Base-by-base conservation (phyloP, 2,329 filamentous ascomycete genomes). In the Pseudocercospora crystallina region DNA sequence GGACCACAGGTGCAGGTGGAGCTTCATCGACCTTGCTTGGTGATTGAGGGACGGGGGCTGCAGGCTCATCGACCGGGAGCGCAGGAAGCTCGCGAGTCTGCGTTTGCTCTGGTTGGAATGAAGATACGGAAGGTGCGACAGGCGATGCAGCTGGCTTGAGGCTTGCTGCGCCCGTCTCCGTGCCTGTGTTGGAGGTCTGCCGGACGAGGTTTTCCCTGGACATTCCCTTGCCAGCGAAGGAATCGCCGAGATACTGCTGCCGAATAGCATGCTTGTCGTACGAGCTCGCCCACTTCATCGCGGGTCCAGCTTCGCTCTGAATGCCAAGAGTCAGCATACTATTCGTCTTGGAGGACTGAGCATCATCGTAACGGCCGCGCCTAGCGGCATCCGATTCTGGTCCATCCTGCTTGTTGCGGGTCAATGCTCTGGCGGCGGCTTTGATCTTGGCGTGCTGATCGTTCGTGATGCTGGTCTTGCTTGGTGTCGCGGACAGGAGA, bases 211-310 rank as follows among this genome's bases (percentile, higher is more conserved):
- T 58, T 39, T 66, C 63, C 40, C 58, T 49, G 33, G 59, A 62
- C 35, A 53, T 52, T 5, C 63, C 64, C 29, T 52, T 63, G 15
- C 91, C 90, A 36, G 87, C 84, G 58, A 79, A 82, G 41, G 74
- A 76, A 65, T 95, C 85, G 39, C 83, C 82, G 44, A 97, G 78
- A 70, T 97, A 97, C n/a, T 89, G 84, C 57, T 89, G 84, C 47
- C 90, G 85, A 56, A 95, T 86, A 7, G 86, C 79, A 63, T 94
- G 85, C 72, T 94, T 95, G 72, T 97, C 94, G 67, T 96, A 97
- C 63, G 90, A 90, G 70, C 80, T 92, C 30, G 92, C 90, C 94
- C 94, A 99, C 70, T 96, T 95, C 85, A 99, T 86, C 1, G 94
- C 94, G 17, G 90, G 88, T 8, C 88, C 94, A 13, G 91, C 92